A percentile compares a stretch with the other conserved stretches of the same genome.
phyloP scores from a whole-genome alignment of 1,284 basidiomycete species.

The Wallemia hederae region DNA sequence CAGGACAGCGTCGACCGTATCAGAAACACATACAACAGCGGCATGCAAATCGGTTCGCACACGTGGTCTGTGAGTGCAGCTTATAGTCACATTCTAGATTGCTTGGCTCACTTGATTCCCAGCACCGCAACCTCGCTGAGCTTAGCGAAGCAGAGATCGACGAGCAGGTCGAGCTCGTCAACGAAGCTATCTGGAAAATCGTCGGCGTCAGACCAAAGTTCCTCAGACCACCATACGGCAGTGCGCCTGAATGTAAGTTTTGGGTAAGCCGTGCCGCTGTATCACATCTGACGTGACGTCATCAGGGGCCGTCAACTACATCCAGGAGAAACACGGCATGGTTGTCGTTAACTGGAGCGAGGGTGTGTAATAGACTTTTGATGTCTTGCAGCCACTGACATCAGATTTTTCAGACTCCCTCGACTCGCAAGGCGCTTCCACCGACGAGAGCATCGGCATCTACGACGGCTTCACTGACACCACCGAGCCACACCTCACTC shows the following conservation, averaged over 20 bases:
- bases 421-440: background rate
- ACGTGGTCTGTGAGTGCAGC: background rate
- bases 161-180: slow-evolving; percentile 4
- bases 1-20: background rate
- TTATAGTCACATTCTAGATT: background rate
- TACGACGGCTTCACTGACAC: background rate
- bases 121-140: background rate
- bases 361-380: background rate
- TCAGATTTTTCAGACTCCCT: background rate
- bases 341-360: slow-evolving; percentile 3
- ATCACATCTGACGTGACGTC: background rate
- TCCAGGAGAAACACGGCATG: background rate
- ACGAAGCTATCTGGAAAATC: slow-evolving; percentile 5
- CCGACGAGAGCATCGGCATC: background rate
- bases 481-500: background rate
- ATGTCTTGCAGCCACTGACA: background rate
- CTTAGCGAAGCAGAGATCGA: slow-evolving; percentile 5
- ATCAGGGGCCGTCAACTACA: background rate
- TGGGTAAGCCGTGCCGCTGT: background rate
- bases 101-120: background rate
- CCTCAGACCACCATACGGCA: slow-evolving; percentile 10
- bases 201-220: slow-evolving; percentile 4
- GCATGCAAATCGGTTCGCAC: slow-evolving; percentile 2
- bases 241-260: background rate
- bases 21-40: background rate